Conservation (phyloP, 2,329 filamentous ascomycete genomes). For the Pseudocercospora fuligena region DNA sequence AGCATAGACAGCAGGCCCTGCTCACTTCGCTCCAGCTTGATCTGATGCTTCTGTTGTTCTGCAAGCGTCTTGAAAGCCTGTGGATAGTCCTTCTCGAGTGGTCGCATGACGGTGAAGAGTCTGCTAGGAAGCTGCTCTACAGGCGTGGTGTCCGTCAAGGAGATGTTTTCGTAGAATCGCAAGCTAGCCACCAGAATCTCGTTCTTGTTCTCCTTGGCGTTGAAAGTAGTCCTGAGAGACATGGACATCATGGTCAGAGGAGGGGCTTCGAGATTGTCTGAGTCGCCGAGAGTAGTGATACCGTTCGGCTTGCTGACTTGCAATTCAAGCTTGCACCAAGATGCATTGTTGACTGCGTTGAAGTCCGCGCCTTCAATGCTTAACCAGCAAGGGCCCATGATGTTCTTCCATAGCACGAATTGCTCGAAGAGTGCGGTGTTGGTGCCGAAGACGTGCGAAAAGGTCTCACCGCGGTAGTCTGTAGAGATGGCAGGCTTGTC, state of each 20-base stretch:
- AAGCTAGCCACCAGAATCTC: conserved; percentile 92
- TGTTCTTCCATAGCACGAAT: conserved; percentile 97
- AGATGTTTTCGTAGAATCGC: conserved; percentile 89
- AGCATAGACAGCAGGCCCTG: conserved; percentile 85
- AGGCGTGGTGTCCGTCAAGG: conserved; percentile 82
- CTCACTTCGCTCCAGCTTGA: conserved; percentile 83
- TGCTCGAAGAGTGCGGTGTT: conserved; percentile 96
- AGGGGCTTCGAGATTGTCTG: conserved; percentile 80
- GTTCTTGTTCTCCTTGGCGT: conserved; percentile 91
- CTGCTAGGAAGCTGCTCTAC: conserved; percentile 87
- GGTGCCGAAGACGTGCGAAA: conserved; percentile 89
- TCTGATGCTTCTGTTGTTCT: conserved; percentile 73
- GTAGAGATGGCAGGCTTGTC: conserved; percentile 76
- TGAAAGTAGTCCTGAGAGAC: conserved; percentile 84
- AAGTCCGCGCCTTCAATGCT: conserved; percentile 88
- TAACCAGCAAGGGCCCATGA: conserved; percentile 98
- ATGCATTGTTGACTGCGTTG: conserved; percentile 82
- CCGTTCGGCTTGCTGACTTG: conserved; percentile 77
- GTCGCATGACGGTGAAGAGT: conserved; percentile 89
- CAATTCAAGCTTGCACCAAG: conserved; percentile 95
- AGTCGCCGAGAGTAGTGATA: conserved; percentile 73
- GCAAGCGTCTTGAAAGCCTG: conserved; percentile 82
- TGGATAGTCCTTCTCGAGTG: conserved; percentile 73
- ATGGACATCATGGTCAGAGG: conserved; percentile 96
- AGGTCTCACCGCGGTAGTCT: conserved; percentile 79